These are phyloP conservation scores for Exutisphaerella laricina DNA, from an alignment of 2,329 filamentous ascomycete species.

Conservation along the genomic window DNA sequence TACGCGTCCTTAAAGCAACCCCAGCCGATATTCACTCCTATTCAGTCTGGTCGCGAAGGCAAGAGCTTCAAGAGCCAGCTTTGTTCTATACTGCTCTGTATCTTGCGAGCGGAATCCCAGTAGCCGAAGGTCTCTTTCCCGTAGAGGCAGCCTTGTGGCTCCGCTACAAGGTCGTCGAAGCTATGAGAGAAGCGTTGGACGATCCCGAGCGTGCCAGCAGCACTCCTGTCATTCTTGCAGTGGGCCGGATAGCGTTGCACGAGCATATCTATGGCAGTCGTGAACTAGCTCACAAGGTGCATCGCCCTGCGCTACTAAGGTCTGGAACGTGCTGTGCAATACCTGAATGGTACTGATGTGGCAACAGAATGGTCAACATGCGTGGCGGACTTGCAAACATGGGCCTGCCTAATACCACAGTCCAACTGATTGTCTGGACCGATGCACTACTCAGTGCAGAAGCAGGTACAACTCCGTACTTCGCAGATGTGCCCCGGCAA, in stretches of 20 bases:
- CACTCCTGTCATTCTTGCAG: slow-evolving; percentile 22
- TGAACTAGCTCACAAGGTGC: slow-evolving; percentile 16
- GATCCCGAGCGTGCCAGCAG: slow-evolving; percentile 19
- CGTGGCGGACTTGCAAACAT: slow-evolving; percentile 16
- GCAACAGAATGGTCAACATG: slow-evolving; percentile 19
- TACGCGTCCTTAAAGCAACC: slow-evolving; percentile 18
- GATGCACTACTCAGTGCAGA: slow-evolving; percentile 18
- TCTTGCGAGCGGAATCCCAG: slow-evolving; percentile 22
- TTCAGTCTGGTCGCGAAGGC: slow-evolving; percentile 17
- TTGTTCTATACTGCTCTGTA: slow-evolving; percentile 22
- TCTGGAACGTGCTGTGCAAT: too few relatives aligned
- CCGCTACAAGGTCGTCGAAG: slow-evolving; percentile 17
- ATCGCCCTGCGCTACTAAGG: slow-evolving; percentile 20
- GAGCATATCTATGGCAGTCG: slow-evolving; percentile 24
- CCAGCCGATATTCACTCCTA: slow-evolving; percentile 12
- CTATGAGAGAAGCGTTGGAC: slow-evolving; percentile 21
- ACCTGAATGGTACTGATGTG: too few relatives aligned
- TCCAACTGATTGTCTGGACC: slow-evolving; percentile 18
- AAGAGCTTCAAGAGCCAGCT: slow-evolving; percentile 19
- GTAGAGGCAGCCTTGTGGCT: slow-evolving; percentile 16
- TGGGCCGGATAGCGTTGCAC: slow-evolving; percentile 24
- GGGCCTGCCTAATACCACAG: slow-evolving; percentile 13
- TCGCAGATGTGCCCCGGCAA: slow-evolving; percentile 10
- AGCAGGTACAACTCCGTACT: slow-evolving; percentile 12
- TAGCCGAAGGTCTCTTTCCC: slow-evolving; percentile 18